Evolutionary conservation across 2,329 filamentous ascomycete species (phyloP).

Genomic region (Cephalotrichum gorgonifer): DNA sequence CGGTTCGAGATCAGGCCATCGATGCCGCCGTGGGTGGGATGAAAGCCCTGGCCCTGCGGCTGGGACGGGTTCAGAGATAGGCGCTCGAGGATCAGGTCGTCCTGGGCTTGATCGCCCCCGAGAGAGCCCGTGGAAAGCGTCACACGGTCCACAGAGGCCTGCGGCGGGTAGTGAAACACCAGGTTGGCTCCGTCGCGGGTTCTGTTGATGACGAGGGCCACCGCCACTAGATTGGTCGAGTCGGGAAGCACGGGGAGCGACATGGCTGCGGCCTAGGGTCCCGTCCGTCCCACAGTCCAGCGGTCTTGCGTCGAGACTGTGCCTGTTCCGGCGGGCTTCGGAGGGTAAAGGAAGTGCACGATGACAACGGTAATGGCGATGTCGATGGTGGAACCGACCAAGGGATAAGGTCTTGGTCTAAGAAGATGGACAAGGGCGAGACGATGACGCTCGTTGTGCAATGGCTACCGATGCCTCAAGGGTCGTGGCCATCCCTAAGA

Average conservation of each 20-base stretch:
- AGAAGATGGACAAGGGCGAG: neutral
- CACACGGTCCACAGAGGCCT: slow-evolving; percentile 20
- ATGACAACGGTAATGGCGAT: no score
- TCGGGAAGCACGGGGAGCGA: slow-evolving; percentile 38
- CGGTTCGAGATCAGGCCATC: slow-evolving; percentile 45
- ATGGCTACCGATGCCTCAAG: neutral
- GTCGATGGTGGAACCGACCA: no score
- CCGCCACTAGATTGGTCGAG: slow-evolving; percentile 51
- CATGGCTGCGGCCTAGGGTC: slow-evolving; percentile 26
- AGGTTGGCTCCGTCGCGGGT: slow-evolving; percentile 71
- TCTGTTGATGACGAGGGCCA: slow-evolving; percentile 64
- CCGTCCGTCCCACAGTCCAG: no score
- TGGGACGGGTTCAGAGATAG: slow-evolving; percentile 18
- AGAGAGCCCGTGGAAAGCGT: slow-evolving; percentile 16
- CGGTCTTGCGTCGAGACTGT: neutral
- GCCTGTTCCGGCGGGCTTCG: neutral
- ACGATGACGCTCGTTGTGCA: neutral
- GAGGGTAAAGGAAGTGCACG: neutral
- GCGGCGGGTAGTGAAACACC: slow-evolving; percentile 81
- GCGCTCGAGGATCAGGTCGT: slow-evolving; percentile 40
- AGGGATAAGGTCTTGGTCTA: neutral
- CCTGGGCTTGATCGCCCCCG: slow-evolving; percentile 27
- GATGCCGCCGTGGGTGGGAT: slow-evolving; percentile 39
- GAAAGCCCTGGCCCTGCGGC: slow-evolving; percentile 16
- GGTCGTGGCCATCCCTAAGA: neutral